Conservation (phyloP, 805 yeast species). For the Teunomyces cretensis region DNA sequence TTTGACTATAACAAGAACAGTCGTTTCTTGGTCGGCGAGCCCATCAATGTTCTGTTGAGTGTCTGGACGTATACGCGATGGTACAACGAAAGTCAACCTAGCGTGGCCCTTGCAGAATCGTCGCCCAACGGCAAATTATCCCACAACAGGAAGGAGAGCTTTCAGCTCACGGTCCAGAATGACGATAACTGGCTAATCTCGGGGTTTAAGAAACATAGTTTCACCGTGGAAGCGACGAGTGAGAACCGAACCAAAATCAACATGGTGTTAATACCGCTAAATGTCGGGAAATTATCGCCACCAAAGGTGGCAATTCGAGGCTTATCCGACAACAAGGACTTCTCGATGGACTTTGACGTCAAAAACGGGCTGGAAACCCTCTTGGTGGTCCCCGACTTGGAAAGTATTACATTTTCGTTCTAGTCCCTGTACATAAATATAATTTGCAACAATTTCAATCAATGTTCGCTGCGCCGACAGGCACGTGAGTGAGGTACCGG, state of each 20-base stretch:
- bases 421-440: conserved; percentile 18
- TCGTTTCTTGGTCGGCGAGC: conserved; percentile 62
- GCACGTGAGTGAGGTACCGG: not conserved
- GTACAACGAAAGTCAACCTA: conserved; percentile 24
- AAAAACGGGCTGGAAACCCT: conserved; percentile 68
- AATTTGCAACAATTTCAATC: not conserved
- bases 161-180: conserved; percentile 48
- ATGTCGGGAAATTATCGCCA: conserved; percentile 66
- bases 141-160: conserved; percentile 18
- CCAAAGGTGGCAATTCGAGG: conserved; percentile 56
- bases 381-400: conserved; percentile 68
- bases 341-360: conserved; percentile 58
- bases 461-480: too few relatives aligned
- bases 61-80: conserved; percentile 49
- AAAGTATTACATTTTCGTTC: conserved; percentile 60
- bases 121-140: conserved; percentile 15
- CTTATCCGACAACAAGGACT: conserved; percentile 25
- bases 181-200: conserved; percentile 79
- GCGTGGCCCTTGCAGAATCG: conserved; percentile 22
- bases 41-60: conserved; percentile 46
- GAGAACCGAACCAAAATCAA: conserved; percentile 21
- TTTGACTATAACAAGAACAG: conserved; percentile 36
- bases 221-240: conserved; percentile 31
- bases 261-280: conserved; percentile 67
- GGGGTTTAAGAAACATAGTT: conserved; percentile 60